Conservation (phyloP, 177 flowering plant species). For the Vitis hybrid region DNA sequence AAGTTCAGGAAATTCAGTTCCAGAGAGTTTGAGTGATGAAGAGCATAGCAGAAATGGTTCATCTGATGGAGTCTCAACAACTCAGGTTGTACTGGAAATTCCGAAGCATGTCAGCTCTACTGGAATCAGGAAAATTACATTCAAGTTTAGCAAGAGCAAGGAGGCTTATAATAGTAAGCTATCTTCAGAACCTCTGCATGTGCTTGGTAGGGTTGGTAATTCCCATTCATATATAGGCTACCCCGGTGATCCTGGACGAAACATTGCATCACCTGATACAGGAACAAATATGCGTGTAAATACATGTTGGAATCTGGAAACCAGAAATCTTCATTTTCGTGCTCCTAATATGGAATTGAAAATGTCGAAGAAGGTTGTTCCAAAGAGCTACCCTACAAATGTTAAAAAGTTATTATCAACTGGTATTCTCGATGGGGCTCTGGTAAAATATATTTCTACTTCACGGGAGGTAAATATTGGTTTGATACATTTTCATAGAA, state of each 20-base stretch:
- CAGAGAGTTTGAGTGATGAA: slow-evolving; percentile 38
- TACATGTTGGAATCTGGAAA: slow-evolving; percentile 7
- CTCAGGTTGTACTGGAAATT: slow-evolving; percentile 57
- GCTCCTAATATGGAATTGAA: slow-evolving; percentile 40
- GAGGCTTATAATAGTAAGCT: slow-evolving; percentile 23
- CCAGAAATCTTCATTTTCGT: slow-evolving; percentile 4
- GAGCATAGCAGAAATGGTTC: slow-evolving; percentile 26
- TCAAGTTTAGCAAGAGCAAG: slow-evolving; percentile 68
- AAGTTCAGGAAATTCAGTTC: slow-evolving; percentile 30
- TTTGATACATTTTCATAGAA: neutral
- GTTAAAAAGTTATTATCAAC: slow-evolving; percentile 73
- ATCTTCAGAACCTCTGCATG: slow-evolving; percentile 7
- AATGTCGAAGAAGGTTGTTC: slow-evolving; percentile 48
- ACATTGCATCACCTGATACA: slow-evolving; percentile 8
- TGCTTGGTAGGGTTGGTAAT: slow-evolving; percentile 9
- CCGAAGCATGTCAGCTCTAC: slow-evolving; percentile 49
- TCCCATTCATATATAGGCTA: neutral
- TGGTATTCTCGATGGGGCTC: slow-evolving; percentile 79
- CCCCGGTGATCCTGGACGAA: slow-evolving; percentile 13
- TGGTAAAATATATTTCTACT: slow-evolving; percentile 62
- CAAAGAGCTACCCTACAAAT: slow-evolving; percentile 47
- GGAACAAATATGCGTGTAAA: slow-evolving; percentile 13
- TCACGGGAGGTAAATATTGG: slow-evolving; percentile 41
- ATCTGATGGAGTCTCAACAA: slow-evolving; percentile 22
- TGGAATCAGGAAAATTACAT: slow-evolving; percentile 71